Percentiles rank a stretch among this genome's conserved stretches.
Evolutionary conservation across 1,284 basidiomycete genomes (phyloP).

Genomic region (Apiotrichum brassicae): DNA sequence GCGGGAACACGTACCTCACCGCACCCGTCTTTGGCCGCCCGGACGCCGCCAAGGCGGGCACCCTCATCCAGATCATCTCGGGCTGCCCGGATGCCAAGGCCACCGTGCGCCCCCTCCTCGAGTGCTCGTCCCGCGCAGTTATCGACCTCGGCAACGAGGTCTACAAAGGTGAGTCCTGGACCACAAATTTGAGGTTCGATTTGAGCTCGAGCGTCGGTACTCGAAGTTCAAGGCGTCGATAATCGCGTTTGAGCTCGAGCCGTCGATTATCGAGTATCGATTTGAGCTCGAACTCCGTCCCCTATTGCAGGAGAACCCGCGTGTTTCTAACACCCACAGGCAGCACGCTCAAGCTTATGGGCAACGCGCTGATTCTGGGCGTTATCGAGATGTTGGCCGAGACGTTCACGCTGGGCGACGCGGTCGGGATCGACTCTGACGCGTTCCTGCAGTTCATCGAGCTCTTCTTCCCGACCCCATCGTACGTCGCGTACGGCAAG

Average conservation of each 20-base stretch:
- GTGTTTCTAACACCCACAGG: too few relatives aligned
- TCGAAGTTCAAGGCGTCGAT: too few relatives aligned
- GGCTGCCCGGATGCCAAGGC: conserved; percentile 20
- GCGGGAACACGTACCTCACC: conserved; percentile 27
- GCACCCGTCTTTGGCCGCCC: conserved; percentile 35
- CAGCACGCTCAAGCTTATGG: conserved; percentile 36
- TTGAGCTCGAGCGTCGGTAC: too few relatives aligned
- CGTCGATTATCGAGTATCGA: too few relatives aligned
- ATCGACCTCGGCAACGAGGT: conserved; percentile 36
- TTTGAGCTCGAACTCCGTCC: too few relatives aligned
- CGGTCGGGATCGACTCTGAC: conserved; percentile 25
- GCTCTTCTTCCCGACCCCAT: conserved; percentile 33
- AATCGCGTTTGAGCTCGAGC: too few relatives aligned
- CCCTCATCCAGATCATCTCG: conserved; percentile 26
- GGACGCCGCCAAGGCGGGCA: conserved; percentile 24
- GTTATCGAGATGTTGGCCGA: conserved; percentile 38
- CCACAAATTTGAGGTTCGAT: too few relatives aligned
- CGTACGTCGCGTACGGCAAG: conserved; percentile 35
- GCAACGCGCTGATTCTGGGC: conserved; percentile 36
- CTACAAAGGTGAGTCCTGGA: conserved; percentile 24
- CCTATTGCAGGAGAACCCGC: too few relatives aligned
- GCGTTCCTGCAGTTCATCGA: conserved; percentile 24
- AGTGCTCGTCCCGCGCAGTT: conserved; percentile 17
- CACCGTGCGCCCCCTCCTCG: conserved; percentile 20
- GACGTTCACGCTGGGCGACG: conserved; percentile 34